Percentiles rank a stretch among this genome's conserved stretches.
Evolutionary conservation across 73 alveolate species (phyloP).

Genomic region (Tetrahymena malaccensis): DNA sequence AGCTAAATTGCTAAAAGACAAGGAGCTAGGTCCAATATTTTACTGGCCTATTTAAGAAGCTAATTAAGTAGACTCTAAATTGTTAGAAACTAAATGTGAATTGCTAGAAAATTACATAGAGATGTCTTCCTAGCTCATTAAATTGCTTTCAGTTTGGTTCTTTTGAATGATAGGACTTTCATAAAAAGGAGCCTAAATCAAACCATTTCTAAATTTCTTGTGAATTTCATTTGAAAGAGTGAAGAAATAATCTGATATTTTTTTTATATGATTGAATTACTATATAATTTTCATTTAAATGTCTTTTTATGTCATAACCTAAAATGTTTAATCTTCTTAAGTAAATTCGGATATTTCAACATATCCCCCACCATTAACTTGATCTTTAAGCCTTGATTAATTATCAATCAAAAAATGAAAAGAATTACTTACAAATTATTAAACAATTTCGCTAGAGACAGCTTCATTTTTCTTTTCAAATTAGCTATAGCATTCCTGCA

Average conservation of each 20-base stretch:
- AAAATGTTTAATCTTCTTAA: not conserved
- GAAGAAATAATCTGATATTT: not conserved
- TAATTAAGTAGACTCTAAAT: not conserved
- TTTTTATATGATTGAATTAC: not conserved
- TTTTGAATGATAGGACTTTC: not conserved
- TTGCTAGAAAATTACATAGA: not conserved
- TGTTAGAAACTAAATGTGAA: not conserved
- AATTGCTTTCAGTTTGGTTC: not conserved
- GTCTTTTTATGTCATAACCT: not conserved
- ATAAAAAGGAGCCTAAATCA: not conserved
- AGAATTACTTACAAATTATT: not conserved
- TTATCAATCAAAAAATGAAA: not conserved
- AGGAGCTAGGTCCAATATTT: not conserved
- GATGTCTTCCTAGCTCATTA: not conserved
- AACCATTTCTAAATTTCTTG: not conserved
- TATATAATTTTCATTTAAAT: not conserved
- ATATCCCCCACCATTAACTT: not conserved
- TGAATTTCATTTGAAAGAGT: not conserved
- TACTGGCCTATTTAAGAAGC: not conserved
- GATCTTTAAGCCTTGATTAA: not conserved
- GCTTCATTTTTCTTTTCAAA: not conserved
- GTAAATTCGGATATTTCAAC: not conserved
- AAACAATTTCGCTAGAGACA: not conserved
- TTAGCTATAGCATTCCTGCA: not conserved
- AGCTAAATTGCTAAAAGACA: not conserved